A percentile compares a stretch with the other conserved stretches of the same genome.
Evolutionary conservation across 2,329 filamentous ascomycete genomes (phyloP).

Genomic region (Alternaria triticimaculans): DNA sequence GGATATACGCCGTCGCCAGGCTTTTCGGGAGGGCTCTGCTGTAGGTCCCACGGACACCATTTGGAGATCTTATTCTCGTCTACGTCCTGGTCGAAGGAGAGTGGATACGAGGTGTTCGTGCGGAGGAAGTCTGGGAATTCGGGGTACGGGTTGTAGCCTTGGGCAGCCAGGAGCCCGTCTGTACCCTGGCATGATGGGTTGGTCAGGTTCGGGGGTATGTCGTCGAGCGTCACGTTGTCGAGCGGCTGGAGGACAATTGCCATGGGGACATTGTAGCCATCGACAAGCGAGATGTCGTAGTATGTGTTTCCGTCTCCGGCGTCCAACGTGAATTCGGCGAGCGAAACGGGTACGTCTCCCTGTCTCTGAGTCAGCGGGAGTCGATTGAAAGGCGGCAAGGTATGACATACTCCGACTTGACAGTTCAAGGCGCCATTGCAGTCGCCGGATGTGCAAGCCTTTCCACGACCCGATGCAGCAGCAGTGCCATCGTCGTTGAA

Average conservation of each 20-base stretch:
- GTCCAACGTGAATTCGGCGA: slow-evolving; percentile 80
- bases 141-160: slow-evolving; percentile 57
- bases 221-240: slow-evolving; percentile 64
- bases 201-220: slow-evolving; percentile 76
- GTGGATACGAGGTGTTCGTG: slow-evolving; percentile 69
- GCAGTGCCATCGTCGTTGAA: slow-evolving; percentile 70
- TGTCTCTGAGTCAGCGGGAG: slow-evolving; percentile 42
- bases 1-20: slow-evolving; percentile 79
- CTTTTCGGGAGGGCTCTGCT: slow-evolving; percentile 70
- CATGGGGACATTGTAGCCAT: slow-evolving; percentile 82
- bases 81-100: slow-evolving; percentile 69
- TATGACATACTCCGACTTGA: slow-evolving; percentile 66
- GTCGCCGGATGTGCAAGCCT: slow-evolving; percentile 76
- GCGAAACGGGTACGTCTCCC: slow-evolving; percentile 75
- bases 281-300: slow-evolving; percentile 84
- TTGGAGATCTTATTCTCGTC: slow-evolving; percentile 63
- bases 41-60: slow-evolving; percentile 85
- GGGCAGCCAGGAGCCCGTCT: slow-evolving; percentile 61
- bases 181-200: slow-evolving; percentile 81
- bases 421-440: slow-evolving; percentile 75
- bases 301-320: slow-evolving; percentile 74
- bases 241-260: slow-evolving; percentile 62
- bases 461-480: slow-evolving; percentile 55
- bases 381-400: not conserved
- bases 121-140: slow-evolving; percentile 62